These are phyloP conservation scores for Firmiana major DNA, from an alignment of 345 rosid species.

Conservation along the genomic window DNA sequence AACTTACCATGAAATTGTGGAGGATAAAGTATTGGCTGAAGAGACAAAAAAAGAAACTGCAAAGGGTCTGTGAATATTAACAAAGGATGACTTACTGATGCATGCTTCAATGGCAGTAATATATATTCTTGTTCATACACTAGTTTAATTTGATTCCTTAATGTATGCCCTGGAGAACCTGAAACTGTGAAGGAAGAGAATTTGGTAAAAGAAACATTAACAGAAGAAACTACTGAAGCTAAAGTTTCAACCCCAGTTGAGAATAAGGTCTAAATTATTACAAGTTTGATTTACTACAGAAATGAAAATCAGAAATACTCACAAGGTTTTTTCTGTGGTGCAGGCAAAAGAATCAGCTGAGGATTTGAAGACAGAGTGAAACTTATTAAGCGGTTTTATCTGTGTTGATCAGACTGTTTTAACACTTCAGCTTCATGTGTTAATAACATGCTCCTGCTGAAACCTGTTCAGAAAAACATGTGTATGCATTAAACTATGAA, in stretches of 20 bases:
- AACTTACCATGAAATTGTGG: too few species aligned
- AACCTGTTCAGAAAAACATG: neutral
- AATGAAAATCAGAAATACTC: neutral
- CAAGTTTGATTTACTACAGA: neutral
- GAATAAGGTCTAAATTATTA: constrained; percentile 1
- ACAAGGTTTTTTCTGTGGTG: neutral
- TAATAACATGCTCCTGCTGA: neutral
- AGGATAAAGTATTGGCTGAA: neutral
- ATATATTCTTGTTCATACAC: neutral
- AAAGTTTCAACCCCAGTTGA: constrained; percentile 5
- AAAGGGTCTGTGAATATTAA: neutral
- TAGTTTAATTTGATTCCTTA: neutral
- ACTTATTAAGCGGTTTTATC: neutral
- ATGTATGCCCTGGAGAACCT: neutral
- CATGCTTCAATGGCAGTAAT: neutral
- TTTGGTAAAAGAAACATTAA: neutral
- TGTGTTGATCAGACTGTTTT: neutral
- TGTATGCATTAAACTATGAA: neutral
- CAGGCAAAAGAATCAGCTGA: neutral
- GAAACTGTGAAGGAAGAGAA: constrained; percentile 18
- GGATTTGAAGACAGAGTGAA: neutral
- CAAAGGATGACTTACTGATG: neutral
- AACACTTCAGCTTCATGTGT: neutral
- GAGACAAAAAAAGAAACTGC: neutral
- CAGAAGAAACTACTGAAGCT: neutral